Evolutionary conservation across 805 yeast species (phyloP), one percentile per base, ranked within the genome.

Genomic region (Danielia oregonensis): DNA sequence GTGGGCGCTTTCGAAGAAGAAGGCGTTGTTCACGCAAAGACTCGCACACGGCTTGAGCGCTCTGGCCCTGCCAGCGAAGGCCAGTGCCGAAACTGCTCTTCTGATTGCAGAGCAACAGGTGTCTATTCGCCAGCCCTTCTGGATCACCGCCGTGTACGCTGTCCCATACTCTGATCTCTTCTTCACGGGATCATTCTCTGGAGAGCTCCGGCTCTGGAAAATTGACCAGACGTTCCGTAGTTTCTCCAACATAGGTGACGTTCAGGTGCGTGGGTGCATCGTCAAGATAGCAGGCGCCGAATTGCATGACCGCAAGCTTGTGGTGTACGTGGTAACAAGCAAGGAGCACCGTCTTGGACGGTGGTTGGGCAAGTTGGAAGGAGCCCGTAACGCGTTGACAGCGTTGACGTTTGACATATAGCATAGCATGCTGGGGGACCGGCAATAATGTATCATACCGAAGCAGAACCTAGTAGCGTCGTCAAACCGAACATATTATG

Each of bases 1-100:
- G 42, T 93, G 98, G 98, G 79, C 96, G 2, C 63, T 83, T 37
- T 80, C 86, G 17, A 87, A 87, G 63, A 93, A 93, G 74, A 89
- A 87, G 61, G 94, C 97, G 11, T 62, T 85, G 18, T 82, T 60
- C 57, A 78, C 79, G 2, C 61, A 73, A 42, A 74, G 93, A 50
- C 61, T 69, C 31, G 85, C 91, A 2, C 98, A 93, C 58, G 98
- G 97, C 2, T 48, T 73, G 13, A 68, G 72, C 35, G 76, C 79
- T 11, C 49, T 40, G 40, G 54, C 79, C 12, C 59, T 64, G 9
- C 68, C 72, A 2, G 28, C 51, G 0, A 41, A 54, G 24, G 61
- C 75, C 7, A 53, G 75, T 29, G 70, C 68, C 11, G 74, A 76
- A 36, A 69, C 81, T 0, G 76, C 84, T 2, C 82, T 76, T 17